Conservation (phyloP, 352 stramenopile genomes). For the Phytopythium sindhum region DNA sequence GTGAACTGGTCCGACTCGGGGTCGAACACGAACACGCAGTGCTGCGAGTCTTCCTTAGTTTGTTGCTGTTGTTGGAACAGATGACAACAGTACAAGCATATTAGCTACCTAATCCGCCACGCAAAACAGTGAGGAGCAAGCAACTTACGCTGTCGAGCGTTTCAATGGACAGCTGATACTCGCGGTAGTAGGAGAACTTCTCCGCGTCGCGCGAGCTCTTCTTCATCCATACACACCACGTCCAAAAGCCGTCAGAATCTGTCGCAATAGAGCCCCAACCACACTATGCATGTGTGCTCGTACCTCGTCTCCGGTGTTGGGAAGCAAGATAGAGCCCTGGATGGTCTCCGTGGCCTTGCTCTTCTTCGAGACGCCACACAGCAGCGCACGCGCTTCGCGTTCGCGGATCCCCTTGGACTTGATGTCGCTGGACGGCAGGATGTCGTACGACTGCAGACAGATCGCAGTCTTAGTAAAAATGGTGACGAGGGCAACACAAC, state of each 20-base stretch:
- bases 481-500: not conserved
- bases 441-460: constrained; percentile 70
- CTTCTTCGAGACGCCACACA: constrained; percentile 77
- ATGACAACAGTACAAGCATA: not conserved
- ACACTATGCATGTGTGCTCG: constrained; percentile 36
- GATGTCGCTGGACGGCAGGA: constrained; percentile 76
- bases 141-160: constrained; percentile 63
- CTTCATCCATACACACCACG: constrained; percentile 5
- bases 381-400: constrained; percentile 61
- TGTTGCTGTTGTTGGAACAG: constrained; percentile 1
- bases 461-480: not conserved
- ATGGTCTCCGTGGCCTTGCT: constrained; percentile 52
- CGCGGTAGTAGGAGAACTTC: constrained; percentile 81
- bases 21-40: constrained; percentile 78
- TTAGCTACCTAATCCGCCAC: constrained; percentile 3
- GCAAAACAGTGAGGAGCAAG: not conserved
- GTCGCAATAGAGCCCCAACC: constrained; percentile 17
- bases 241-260: constrained; percentile 4
- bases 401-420: constrained; percentile 71
- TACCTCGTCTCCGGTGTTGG: constrained; percentile 24
- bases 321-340: constrained; percentile 74
- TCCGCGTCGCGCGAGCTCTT: constrained; percentile 59
- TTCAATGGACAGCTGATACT: constrained; percentile 76
- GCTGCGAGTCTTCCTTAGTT: constrained; percentile 47
- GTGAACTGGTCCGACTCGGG: constrained; percentile 72